phyloP scores from a whole-genome alignment of 2,329 filamentous ascomycete genomes.

The Botrytis galanthina region DNA sequence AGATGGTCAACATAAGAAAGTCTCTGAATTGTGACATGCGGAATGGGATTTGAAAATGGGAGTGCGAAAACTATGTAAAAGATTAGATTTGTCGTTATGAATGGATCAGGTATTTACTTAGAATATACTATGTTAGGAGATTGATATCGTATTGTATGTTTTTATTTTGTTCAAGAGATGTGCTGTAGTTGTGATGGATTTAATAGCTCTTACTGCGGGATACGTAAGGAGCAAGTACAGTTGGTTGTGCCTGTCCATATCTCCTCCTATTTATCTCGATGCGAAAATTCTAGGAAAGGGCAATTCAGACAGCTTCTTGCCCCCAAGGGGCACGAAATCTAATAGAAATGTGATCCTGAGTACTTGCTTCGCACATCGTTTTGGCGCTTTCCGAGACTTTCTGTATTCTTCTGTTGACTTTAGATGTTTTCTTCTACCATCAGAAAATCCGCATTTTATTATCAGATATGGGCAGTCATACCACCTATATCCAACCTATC shows the following conservation, averaged over 20 bases:
- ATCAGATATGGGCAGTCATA: no score
- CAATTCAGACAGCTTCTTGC: accelerated
- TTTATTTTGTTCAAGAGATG: neutral
- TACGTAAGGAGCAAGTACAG: neutral
- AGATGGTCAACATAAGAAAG: no score
- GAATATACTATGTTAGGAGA: neutral
- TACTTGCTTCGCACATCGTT: neutral
- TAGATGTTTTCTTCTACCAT: neutral
- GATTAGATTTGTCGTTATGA: neutral
- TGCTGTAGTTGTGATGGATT: neutral
- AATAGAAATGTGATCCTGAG: accelerated
- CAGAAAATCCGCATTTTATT: neutral
- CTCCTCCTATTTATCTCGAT: accelerated
- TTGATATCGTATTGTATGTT: neutral
- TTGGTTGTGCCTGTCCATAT: neutral
- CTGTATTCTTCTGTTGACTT: neutral
- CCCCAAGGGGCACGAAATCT: neutral
- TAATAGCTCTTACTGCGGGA: no score
- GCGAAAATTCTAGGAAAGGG: neutral
- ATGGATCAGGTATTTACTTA: neutral
- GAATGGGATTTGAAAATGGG: neutral
- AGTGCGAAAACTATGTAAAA: neutral
- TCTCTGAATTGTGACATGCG: neutral
- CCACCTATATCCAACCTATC: neutral
- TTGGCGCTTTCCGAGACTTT: neutral